Evolutionary conservation across 2,329 filamentous ascomycete species (phyloP).

Genomic region (Aureobasidium sp.): DNA sequence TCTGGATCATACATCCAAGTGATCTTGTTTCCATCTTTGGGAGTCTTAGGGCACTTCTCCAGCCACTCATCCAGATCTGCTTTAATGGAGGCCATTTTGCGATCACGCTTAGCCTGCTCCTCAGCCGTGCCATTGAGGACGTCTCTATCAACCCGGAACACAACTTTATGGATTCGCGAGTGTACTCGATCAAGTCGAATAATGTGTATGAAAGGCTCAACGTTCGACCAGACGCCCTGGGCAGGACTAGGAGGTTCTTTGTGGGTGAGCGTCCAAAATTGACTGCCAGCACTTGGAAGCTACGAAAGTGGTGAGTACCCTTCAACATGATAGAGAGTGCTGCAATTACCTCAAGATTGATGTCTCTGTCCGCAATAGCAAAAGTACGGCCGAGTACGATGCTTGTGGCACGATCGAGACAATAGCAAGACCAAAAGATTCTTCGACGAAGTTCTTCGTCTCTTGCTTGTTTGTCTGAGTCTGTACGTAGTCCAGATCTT

Average conservation of each 20-base stretch:
- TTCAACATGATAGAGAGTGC: neutral
- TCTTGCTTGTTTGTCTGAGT: neutral
- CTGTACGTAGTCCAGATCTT: too few relatives aligned
- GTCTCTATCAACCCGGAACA: neutral
- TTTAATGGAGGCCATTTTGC: neutral
- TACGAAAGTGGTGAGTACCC: neutral
- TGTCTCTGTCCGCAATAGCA: neutral
- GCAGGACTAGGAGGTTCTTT: neutral
- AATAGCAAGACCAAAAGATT: neutral
- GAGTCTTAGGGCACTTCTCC: neutral
- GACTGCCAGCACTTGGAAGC: neutral
- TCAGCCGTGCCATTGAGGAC: neutral
- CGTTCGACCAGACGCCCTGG: neutral
- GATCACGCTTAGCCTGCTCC: neutral
- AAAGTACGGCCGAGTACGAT: neutral
- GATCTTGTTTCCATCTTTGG: neutral
- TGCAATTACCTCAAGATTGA: neutral
- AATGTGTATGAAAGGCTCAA: neutral
- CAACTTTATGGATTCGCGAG: neutral
- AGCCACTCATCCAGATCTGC: neutral
- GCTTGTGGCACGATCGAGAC: neutral
- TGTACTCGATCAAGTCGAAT: neutral
- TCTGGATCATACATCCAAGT: neutral
- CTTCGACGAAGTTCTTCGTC: neutral
- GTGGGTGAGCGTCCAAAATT: neutral